phyloP scores from a whole-genome alignment of 257 asterid species.

The Solanum verrucosum region DNA sequence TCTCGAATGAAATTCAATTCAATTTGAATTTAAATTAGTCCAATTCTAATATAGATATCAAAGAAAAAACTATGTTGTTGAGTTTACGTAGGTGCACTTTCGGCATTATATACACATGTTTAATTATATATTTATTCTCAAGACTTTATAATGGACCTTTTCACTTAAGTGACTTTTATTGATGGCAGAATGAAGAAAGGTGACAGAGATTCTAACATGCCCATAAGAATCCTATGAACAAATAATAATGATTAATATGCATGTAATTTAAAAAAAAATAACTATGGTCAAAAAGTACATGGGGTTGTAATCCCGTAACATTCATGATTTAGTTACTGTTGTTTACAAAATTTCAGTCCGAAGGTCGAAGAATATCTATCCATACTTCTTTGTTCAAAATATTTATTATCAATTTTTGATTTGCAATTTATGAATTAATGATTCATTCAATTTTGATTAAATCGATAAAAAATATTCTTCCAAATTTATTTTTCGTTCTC shows the following conservation, averaged over 20 bases:
- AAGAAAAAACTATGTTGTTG: background rate
- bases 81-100: background rate
- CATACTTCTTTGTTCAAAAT: background rate
- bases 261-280: background rate
- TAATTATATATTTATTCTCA: background rate
- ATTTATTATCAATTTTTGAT: too few relatives aligned
- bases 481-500: too few relatives aligned
- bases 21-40: too few relatives aligned
- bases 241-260: background rate
- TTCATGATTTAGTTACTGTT: background rate
- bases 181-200: background rate
- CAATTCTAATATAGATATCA: fast-evolving
- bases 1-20: too few relatives aligned
- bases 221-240: background rate
- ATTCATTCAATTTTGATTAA: background rate
- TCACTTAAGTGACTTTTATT: background rate
- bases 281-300: background rate
- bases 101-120: background rate
- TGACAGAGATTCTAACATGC: background rate
- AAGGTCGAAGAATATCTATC: background rate
- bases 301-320: background rate
- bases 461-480: too few relatives aligned
- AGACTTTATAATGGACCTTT: background rate
- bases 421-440: too few relatives aligned
- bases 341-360: background rate